These are phyloP conservation scores for Colletotrichum spaethianum DNA, from an alignment of 2,329 filamentous ascomycete genomes.

Conservation along the genomic window DNA sequence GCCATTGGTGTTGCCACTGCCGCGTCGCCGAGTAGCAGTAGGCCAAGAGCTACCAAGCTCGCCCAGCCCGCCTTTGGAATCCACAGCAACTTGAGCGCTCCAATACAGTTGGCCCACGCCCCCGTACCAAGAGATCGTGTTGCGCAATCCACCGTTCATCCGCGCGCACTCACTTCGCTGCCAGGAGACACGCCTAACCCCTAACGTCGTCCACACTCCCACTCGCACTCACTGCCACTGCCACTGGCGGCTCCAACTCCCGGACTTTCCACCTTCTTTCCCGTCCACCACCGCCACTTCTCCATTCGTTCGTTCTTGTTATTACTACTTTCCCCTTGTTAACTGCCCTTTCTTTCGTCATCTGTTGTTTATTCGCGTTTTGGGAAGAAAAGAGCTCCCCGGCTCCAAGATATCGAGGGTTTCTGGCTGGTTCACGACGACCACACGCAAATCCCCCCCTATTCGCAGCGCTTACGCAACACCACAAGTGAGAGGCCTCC, in stretches of 20 bases:
- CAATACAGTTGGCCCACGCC: slow-evolving; percentile 40
- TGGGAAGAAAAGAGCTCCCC: background rate
- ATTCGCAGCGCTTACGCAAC: slow-evolving; percentile 23
- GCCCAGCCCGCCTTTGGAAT: slow-evolving; percentile 39
- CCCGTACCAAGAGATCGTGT: slow-evolving; percentile 41
- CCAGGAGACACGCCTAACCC: slow-evolving; percentile 15
- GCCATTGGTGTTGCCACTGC: slow-evolving; percentile 16
- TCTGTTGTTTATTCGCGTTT: slow-evolving; percentile 8
- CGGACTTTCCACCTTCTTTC: slow-evolving; percentile 37
- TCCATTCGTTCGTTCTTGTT: slow-evolving; percentile 26
- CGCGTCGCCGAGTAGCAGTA: slow-evolving; percentile 22
- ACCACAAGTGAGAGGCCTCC: slow-evolving; percentile 25
- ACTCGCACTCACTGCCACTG: background rate
- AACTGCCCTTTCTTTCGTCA: slow-evolving; percentile 8
- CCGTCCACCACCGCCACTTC: slow-evolving; percentile 22
- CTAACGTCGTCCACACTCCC: background rate
- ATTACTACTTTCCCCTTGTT: slow-evolving; percentile 30
- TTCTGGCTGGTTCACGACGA: background rate
- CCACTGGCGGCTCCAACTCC: slow-evolving; percentile 27
- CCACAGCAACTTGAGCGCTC: slow-evolving; percentile 36
- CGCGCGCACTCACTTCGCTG: slow-evolving; percentile 8
- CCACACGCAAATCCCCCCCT: slow-evolving; percentile 11
- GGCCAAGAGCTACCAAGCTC: slow-evolving; percentile 35
- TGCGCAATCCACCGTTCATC: slow-evolving; percentile 39
- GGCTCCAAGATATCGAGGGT: background rate